Evolutionary conservation across 352 stramenopile genomes (phyloP).

Genomic region (Pythium vanterpoolii): DNA sequence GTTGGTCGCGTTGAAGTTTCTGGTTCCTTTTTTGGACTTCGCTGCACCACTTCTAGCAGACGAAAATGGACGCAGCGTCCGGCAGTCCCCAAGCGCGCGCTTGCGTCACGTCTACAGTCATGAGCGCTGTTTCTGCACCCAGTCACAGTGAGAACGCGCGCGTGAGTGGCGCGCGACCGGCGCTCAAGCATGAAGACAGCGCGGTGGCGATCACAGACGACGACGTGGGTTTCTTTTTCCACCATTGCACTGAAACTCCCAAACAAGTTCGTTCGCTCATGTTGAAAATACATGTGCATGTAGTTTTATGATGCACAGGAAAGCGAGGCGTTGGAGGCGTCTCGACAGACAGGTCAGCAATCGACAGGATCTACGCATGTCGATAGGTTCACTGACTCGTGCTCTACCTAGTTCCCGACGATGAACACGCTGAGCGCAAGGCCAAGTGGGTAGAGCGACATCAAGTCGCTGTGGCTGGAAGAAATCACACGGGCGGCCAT

Average conservation of each 20-base stretch:
- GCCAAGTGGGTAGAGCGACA: conserved; percentile 1
- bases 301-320: conserved; percentile 78
- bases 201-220: conserved; percentile 44
- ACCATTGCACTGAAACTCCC: background rate
- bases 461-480: conserved; percentile 3
- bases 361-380: background rate
- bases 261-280: background rate
- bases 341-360: conserved; percentile 10
- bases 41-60: background rate
- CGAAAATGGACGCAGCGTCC: background rate
- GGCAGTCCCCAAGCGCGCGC: background rate
- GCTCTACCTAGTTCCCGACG: background rate
- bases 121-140: background rate
- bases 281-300: background rate
- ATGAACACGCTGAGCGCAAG: background rate
- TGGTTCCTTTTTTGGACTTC: conserved; percentile 10
- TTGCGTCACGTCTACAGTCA: background rate
- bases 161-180: background rate
- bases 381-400: background rate
- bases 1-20: conserved; percentile 17
- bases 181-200: conserved; percentile 45
- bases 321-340: conserved; percentile 36
- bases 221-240: conserved; percentile 32
- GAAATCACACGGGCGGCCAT: conserved; percentile 4
- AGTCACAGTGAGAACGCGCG: background rate